phyloP scores from a whole-genome alignment of 2,329 filamentous ascomycete genomes.

The Zarea fungicola region DNA sequence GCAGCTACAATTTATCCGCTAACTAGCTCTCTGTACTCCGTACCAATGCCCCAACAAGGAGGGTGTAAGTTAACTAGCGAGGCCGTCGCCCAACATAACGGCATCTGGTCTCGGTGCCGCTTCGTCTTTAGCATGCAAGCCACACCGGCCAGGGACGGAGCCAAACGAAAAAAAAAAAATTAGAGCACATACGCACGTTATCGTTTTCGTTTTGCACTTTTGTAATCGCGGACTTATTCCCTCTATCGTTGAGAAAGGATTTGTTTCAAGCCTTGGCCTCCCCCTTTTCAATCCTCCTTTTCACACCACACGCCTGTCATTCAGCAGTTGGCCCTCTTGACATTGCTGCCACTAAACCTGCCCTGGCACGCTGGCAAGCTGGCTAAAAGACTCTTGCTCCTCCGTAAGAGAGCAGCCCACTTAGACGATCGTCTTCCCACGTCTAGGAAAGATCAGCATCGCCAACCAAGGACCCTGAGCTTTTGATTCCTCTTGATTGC shows the following conservation, averaged over 20 bases:
- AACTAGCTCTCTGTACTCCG: no score
- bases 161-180: background rate
- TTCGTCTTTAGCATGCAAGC: constrained; percentile 10
- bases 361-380: background rate
- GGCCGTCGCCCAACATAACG: constrained; percentile 5
- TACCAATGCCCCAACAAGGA: no score
- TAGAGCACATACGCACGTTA: background rate
- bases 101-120: background rate
- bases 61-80: no score
- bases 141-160: constrained; percentile 7
- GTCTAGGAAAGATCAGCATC: constrained; percentile 1
- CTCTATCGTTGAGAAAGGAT: no score
- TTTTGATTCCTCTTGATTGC: constrained; percentile 5
- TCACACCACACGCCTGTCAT: background rate
- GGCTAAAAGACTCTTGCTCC: background rate
- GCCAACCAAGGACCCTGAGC: constrained; percentile 9
- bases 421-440: constrained; percentile 5
- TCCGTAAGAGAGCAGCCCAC: no score
- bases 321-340: no score
- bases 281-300: background rate
- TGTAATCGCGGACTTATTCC: no score
- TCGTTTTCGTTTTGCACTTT: no score
- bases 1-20: no score
- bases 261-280: no score
- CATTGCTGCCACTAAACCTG: no score